phyloP scores from a whole-genome alignment of 257 asterid genomes.

The Petunia axillaris region DNA sequence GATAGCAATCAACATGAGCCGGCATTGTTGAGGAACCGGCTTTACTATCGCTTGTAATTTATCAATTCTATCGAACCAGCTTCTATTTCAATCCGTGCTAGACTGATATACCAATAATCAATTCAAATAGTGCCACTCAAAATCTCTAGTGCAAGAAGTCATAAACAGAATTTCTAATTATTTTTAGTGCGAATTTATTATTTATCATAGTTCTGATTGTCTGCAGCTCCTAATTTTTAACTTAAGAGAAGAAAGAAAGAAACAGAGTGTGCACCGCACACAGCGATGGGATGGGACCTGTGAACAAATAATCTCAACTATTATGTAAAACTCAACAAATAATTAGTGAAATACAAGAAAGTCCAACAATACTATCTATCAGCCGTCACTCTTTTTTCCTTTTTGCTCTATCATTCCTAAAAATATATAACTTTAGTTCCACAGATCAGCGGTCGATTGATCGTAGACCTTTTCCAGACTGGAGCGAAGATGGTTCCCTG shows the following conservation, averaged over 20 bases:
- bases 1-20: too few species aligned
- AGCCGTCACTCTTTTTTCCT: neutral
- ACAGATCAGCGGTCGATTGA: conserved; percentile 25
- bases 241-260: neutral
- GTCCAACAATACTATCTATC: neutral
- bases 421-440: neutral
- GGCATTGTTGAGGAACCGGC: too few species aligned
- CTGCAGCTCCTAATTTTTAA: too few species aligned
- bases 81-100: too few species aligned
- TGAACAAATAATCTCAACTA: neutral
- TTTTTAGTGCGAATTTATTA: too few species aligned
- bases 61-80: too few species aligned
- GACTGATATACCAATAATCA: too few species aligned
- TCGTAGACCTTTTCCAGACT: conserved; percentile 30
- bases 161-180: too few species aligned
- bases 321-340: neutral
- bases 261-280: neutral
- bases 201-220: too few species aligned
- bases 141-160: too few species aligned
- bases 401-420: conserved; percentile 19
- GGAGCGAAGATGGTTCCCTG: conserved; percentile 27
- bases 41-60: too few species aligned
- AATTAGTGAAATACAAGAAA: neutral
- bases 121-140: too few species aligned
- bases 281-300: neutral